Evolutionary conservation across 2,329 filamentous ascomycete genomes (phyloP).

Genomic region (Pseudopithomyces chartarum): DNA sequence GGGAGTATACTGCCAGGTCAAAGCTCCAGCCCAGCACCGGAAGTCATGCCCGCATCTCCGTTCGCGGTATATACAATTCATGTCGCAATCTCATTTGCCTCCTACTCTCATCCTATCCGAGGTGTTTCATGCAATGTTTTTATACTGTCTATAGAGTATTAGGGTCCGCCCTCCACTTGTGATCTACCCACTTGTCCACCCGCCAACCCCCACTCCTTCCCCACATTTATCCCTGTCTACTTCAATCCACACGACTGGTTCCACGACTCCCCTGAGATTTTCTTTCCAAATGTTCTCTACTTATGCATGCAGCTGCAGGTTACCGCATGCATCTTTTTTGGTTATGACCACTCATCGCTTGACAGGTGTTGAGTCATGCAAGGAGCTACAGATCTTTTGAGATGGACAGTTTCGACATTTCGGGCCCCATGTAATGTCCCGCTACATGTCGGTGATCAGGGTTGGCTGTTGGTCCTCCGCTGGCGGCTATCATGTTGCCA

Average conservation of each 20-base stretch:
- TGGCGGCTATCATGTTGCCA: too few species aligned
- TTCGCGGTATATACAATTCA: not conserved
- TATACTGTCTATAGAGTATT: constrained; percentile 9
- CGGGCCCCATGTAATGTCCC: not conserved
- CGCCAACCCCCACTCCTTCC: not conserved
- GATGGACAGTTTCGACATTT: constrained; percentile 7
- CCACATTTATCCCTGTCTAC: not conserved
- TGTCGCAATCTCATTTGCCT: not conserved
- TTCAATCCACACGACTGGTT: constrained; percentile 14
- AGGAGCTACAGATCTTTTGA: constrained; percentile 18
- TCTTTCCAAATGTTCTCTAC: constrained; percentile 4
- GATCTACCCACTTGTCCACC: constrained; percentile 21
- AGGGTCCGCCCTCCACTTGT: not conserved
- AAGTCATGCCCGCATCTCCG: not conserved
- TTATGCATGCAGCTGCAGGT: constrained; percentile 15
- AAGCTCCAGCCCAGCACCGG: not conserved
- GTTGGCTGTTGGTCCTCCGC: too few species aligned
- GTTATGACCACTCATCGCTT: constrained; percentile 27
- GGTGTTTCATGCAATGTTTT: not conserved
- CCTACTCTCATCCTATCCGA: not conserved
- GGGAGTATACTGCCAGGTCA: not conserved
- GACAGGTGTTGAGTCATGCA: constrained; percentile 33
- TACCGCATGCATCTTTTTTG: not conserved
- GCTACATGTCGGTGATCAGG: too few species aligned
- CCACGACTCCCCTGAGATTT: constrained; percentile 25